Evolutionary conservation across 495 filamentous ascomycete genomes (phyloP), one percentile per base, ranked within the genome.

Genomic region (Aspergillus diversus): DNA sequence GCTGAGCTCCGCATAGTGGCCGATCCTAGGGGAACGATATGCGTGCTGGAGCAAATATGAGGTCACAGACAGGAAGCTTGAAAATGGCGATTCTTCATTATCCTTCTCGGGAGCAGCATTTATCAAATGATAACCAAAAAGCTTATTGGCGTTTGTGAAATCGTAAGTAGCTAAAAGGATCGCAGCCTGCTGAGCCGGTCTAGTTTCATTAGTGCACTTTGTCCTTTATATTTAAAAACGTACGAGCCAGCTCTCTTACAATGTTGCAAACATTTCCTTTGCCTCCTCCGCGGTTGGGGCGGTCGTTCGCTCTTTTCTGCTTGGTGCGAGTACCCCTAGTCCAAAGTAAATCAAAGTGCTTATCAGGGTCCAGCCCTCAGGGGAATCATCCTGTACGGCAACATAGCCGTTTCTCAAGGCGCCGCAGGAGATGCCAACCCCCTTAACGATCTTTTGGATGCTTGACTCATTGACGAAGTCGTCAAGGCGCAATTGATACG

Each of bases 41-140:
- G 95, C 93, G 72, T 99, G 95, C 63, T 97, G 93, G 33, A 97
- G 82, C 32, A 98, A 83, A 73, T 98, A 99, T 5, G 94, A 97
- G 6, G 90, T 90, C 27, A 97, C 75, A 0, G 96, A 98, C 46
- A 98, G 80, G 73, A 95, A 96, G 65, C 84, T 84, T 16, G 88
- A 85, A 60, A 99, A 89, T 0, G 95, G 91, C 3, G 89, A 81
- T 68, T 96, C 87, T 51, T 88, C 80, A 42, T 82, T 84, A 69
- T 90, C 90, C 35, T 84, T 81, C 35, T 87, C 83, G 1, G 85
- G 68, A 6, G 78, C 67, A 27, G 86, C 72, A 11, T 87, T 86
- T 55, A 97, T 85, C 39, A 99, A 74, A 66, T 90, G 93, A 68
- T 89, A 89, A 75, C 91, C 94, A 74, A 98, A 98, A 21, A 98